A percentile compares a stretch with the other conserved stretches of the same genome.
Evolutionary conservation across 805 yeast species (phyloP).

Genomic region (Candida pseudofarinosa): DNA sequence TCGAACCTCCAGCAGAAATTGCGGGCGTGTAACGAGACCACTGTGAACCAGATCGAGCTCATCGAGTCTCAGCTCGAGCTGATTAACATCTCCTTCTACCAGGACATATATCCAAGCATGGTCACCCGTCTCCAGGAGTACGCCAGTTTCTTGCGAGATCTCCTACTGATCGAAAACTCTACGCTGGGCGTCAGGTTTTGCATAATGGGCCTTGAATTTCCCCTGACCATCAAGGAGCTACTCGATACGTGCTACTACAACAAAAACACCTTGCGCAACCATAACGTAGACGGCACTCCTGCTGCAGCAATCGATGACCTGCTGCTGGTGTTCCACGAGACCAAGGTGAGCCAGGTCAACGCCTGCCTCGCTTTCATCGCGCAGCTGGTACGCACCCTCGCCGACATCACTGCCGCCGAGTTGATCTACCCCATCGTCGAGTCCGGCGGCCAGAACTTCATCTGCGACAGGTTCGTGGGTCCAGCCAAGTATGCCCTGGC

Average conservation of each 20-base stretch:
- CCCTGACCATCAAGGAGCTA: constrained; percentile 26
- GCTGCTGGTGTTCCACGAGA: constrained; percentile 6
- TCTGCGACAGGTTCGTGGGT: background rate
- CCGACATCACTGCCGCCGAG: constrained; percentile 20
- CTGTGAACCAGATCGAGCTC: constrained; percentile 21
- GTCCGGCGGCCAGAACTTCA: constrained; percentile 5
- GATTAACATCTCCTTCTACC: constrained; percentile 18
- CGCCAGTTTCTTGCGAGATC: constrained; percentile 17
- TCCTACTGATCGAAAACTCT: constrained; percentile 22
- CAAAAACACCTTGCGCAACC: constrained; percentile 5
- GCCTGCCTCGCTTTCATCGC: constrained; percentile 29
- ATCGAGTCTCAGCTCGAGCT: constrained; percentile 25
- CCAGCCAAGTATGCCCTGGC: constrained; percentile 1
- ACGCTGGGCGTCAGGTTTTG: constrained; percentile 18
- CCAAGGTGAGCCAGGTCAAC: constrained; percentile 24
- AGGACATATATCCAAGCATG: constrained; percentile 19
- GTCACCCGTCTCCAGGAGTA: constrained; percentile 11
- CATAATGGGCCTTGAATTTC: constrained; percentile 34
- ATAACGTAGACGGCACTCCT: constrained; percentile 7
- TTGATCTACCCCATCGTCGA: constrained; percentile 26
- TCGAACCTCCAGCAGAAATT: constrained; percentile 14
- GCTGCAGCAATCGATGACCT: constrained; percentile 4
- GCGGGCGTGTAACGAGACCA: constrained; percentile 12
- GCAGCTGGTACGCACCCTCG: constrained; percentile 21
- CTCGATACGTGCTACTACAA: constrained; percentile 27